Base-by-base conservation (phyloP, 1,284 basidiomycete species). In the Apiotrichum mycotoxinovorans region DNA sequence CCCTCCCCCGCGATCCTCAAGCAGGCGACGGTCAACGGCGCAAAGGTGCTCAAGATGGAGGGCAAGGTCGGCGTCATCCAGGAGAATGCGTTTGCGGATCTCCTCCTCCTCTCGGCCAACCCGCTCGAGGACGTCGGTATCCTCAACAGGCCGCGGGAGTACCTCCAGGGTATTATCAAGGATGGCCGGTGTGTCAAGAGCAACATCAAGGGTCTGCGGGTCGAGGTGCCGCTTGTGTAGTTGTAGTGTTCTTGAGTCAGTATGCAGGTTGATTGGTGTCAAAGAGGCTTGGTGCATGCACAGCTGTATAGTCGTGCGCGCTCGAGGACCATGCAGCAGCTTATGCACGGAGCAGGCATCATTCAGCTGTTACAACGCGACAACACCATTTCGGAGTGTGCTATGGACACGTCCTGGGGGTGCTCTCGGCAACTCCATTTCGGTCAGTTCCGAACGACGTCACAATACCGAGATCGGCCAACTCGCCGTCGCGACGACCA, bases 21-120 rank as follows among this genome's bases (percentile, higher is more conserved):
- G 38, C 81, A 82, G 44, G 81, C 81, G 0, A 82, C 80, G 0
- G 76, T 70, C 30, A 82, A 82, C 62, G 77, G 51, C 5, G 79
- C 79, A 30, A 75, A 74, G 52, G 69, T 79, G 67, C 67, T 79
- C 8, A 25, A 67, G 74, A 61, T 67, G 59, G 73, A 75, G 20
- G 69, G 67, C 35, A 68, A 76, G 57, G 69, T 81, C 7, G 79
- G 80, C 4, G 70, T 72, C 15, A 62, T 80, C 44, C 64, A 67
- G 3, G 62, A 70, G 1, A 80, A 69, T 38, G 79, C 72, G 17
- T 76, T 75, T 45, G 81, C 78, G 1, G 81, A 82, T 60, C 50
- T 81, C 8, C 64, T 82, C 18, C 57, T 82, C 14, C 67, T 82
- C 49, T 66, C 78, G 46, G 66, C 66, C 23, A 80, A 82, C 64